Base-by-base conservation (phyloP, 257 asterid genomes). In the Craterostigma plantagineum region DNA sequence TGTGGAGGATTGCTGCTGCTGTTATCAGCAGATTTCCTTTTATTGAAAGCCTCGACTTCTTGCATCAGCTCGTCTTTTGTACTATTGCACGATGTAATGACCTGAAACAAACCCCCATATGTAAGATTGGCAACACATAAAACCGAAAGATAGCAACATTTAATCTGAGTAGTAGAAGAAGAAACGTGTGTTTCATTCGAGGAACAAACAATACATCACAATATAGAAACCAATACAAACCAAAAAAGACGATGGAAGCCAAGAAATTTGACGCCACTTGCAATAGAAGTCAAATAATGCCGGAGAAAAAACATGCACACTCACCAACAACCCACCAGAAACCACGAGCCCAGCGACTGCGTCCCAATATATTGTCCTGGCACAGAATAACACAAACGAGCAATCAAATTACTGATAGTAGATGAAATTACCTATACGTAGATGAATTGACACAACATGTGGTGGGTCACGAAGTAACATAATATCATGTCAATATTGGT, bases 351-450 rank as follows among this genome's bases (percentile, higher is more conserved):
- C 72, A 9, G 85, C 64, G 27, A 87, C 63, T 7, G 93, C 64
- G 56, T 81, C 93, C 95, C 93, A 87, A 67, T 87, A 87, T 85
- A 71, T 76, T 16, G 70, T 56, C 87, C 97, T 86, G 91, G 48
- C 53, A 58, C 2, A 42, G 34, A 37, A 40, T 42, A 36, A 15
- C n/a, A n/a, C n/a, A n/a, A n/a, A n/a, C n/a, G n/a, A n/a, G n/a
- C n/a, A n/a, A n/a, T n/a, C n/a, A n/a, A n/a, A n/a, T n/a, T n/a
- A n/a, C n/a, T n/a, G n/a, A n/a, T n/a, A n/a, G n/a, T n/a, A n/a
- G n/a, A n/a, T n/a, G n/a, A n/a, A n/a, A n/a, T n/a, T n/a, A n/a
- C n/a, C n/a, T n/a, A n/a, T n/a, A n/a, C n/a, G n/a, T n/a, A n/a
- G n/a, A n/a, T n/a, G n/a, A n/a, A n/a, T n/a, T n/a, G 38, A 43